A percentile compares a stretch with the other conserved stretches of the same genome.
Evolutionary conservation across 1,284 basidiomycete genomes (phyloP).

Genomic region (Volvariella surrecta): DNA sequence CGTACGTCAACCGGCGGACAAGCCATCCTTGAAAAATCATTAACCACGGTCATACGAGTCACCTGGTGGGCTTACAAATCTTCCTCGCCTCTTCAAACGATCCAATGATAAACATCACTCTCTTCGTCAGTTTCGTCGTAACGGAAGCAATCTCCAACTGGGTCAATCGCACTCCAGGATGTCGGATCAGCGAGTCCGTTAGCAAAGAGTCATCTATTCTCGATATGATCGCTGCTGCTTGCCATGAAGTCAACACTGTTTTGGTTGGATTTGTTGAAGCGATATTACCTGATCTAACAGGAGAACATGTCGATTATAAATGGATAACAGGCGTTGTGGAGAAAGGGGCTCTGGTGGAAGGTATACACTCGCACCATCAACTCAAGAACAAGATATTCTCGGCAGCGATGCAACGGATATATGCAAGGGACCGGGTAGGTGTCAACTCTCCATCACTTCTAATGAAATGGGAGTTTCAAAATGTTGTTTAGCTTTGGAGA

Average conservation of each 20-base stretch:
- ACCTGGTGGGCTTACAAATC: slow-evolving; percentile 2
- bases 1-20: slow-evolving; percentile 1
- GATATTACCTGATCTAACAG: slow-evolving; percentile 7
- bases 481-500: no score
- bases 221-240: slow-evolving; percentile 7
- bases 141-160: slow-evolving; percentile 6
- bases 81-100: slow-evolving; percentile 4
- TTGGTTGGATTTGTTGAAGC: slow-evolving; percentile 9
- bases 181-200: slow-evolving; percentile 1
- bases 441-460: no score
- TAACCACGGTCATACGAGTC: slow-evolving; percentile 1
- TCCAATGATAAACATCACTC: slow-evolving; percentile 6
- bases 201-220: not conserved
- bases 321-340: slow-evolving; percentile 5
- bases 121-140: slow-evolving; percentile 7
- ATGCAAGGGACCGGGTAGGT: no score
- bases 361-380: slow-evolving; percentile 6
- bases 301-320: slow-evolving; percentile 8
- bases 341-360: not conserved
- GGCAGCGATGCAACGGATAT: not conserved
- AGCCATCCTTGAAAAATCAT: slow-evolving; percentile 3
- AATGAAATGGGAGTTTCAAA: no score
- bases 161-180: not conserved
- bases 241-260: slow-evolving; percentile 5
- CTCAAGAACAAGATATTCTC: slow-evolving; percentile 2